phyloP scores from a whole-genome alignment of 768 basidiomycete species.

The Mycena vitilis region DNA sequence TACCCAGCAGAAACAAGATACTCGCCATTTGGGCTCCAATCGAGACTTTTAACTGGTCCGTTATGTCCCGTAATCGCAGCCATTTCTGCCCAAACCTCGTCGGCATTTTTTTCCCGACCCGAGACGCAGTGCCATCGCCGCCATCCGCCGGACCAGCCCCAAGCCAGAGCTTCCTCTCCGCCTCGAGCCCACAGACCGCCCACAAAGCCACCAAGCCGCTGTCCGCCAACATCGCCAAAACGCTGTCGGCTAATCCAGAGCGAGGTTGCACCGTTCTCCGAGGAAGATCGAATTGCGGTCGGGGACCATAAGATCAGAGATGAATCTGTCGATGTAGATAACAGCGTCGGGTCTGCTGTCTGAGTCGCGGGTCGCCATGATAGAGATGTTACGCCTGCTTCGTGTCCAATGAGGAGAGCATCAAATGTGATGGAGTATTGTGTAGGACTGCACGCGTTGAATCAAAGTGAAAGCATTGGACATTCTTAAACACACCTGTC shows the following conservation, averaged over 20 bases:
- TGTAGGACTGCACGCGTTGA: conserved; percentile 40
- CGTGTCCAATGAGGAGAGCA: conserved; percentile 95
- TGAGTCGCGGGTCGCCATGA: conserved; percentile 72
- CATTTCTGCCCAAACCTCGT: conserved; percentile 76
- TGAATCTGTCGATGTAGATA: conserved; percentile 96
- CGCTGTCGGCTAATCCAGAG: conserved; percentile 93
- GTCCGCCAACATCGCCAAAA: conserved; percentile 95
- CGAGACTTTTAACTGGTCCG: conserved; percentile 80
- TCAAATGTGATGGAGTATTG: conserved; percentile 91
- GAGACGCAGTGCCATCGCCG: conserved; percentile 77
- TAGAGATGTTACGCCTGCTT: conserved; percentile 91
- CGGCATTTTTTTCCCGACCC: conserved; percentile 35
- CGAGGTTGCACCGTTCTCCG: conserved; percentile 58
- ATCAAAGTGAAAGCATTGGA: conserved; percentile 12
- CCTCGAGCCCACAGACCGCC: conserved; percentile 84
- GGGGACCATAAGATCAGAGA: conserved; percentile 96
- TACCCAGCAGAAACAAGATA: conserved; percentile 91
- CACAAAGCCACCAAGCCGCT: conserved; percentile 91
- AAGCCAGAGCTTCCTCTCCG: conserved; percentile 77
- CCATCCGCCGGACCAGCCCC: conserved; percentile 97
- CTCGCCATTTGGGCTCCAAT: conserved; percentile 89
- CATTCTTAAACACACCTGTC: conserved; percentile 48
- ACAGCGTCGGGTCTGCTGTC: conserved; percentile 60
- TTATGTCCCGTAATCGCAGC: conserved; percentile 90
- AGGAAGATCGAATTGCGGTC: conserved; percentile 56